Base-by-base conservation (phyloP, 2,329 filamentous ascomycete genomes). In the Bisporella sp. region DNA sequence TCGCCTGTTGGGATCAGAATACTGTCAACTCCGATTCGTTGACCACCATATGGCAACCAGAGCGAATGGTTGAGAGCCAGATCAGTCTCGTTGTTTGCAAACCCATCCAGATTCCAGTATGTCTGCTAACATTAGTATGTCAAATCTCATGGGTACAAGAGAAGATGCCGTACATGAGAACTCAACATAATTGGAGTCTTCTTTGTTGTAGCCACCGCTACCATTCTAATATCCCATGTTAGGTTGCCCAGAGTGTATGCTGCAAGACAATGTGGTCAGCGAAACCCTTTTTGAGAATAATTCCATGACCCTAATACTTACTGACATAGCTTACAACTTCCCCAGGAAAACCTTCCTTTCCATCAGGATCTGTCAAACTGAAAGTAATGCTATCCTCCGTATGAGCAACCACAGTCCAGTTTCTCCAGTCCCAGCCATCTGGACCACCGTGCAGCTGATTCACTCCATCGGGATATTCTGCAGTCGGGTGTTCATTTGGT, bases 71-170 rank as follows among this genome's bases (percentile, higher is more conserved):
- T 87, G 48, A 87, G 73, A 11, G 78, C 76, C 1, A 71, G 73
- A 51, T 74, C 72, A 2, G 84, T 87, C 64, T 85, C 75, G 51
- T 84, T 80, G 69, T 90, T 89, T 61, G 84, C 76, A 61, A 87
- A 92, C 33, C 83, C 87, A 62, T 91, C 87, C 42, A 92, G 73
- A 66, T 91, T 91, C 87, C 87, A 92, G 74, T 92, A 92, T 6
- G 79, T 80, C 72, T 87, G 74, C 21, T 77, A 12, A 50, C 31
- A 46, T 52, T 42, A 46, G 45, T 12, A 21, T 28, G 40, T 41
- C n/a, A 21, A 44, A 2, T 33, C 32, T 11, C n/a, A 31, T 12
- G 21, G 21, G 21, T 0, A 9, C 6, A 31, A 31, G 11, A 49
- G 12, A 8, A 8, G 13, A 37, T 13, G 9, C 57, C 61, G 45